phyloP scores from a whole-genome alignment of 148 eudicot species.

The Bassia scoparia region DNA sequence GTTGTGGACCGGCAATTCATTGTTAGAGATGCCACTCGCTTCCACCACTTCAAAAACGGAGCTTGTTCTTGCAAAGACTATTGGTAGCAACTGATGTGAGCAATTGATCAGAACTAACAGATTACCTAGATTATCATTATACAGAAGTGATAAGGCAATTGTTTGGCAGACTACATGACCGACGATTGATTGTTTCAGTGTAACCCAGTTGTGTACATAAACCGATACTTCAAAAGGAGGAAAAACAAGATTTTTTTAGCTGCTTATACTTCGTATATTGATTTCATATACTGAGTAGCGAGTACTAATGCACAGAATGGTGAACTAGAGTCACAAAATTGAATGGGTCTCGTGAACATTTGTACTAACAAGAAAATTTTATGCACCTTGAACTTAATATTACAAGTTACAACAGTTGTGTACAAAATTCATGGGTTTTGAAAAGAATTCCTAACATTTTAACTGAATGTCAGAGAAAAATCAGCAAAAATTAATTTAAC shows the following conservation, averaged over 20 bases:
- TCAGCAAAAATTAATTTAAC: not conserved
- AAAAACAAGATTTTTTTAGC: not conserved
- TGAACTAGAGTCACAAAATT: not conserved
- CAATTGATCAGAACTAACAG: not conserved
- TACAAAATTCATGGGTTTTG: too few species aligned
- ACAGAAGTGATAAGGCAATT: not conserved
- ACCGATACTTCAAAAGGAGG: not conserved
- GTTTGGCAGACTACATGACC: not conserved
- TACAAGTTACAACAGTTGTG: too few species aligned
- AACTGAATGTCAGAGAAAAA: too few species aligned
- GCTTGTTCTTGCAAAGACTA: slow-evolving; percentile 73
- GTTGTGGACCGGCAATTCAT: slow-evolving; percentile 49
- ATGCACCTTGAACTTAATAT: not conserved
- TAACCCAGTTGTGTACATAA: not conserved
- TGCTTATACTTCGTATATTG: too few species aligned
- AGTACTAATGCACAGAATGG: not conserved
- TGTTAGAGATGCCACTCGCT: slow-evolving; percentile 76
- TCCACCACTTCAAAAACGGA: slow-evolving; percentile 69
- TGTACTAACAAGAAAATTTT: not conserved
- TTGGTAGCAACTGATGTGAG: slow-evolving; percentile 36
- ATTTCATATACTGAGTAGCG: too few species aligned
- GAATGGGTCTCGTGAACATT: not conserved
- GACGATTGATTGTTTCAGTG: not conserved
- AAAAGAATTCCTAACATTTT: too few species aligned
- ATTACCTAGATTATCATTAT: not conserved